Conservation (phyloP, 768 basidiomycete species). For the Phlebiopsis flavidoalba region DNA sequence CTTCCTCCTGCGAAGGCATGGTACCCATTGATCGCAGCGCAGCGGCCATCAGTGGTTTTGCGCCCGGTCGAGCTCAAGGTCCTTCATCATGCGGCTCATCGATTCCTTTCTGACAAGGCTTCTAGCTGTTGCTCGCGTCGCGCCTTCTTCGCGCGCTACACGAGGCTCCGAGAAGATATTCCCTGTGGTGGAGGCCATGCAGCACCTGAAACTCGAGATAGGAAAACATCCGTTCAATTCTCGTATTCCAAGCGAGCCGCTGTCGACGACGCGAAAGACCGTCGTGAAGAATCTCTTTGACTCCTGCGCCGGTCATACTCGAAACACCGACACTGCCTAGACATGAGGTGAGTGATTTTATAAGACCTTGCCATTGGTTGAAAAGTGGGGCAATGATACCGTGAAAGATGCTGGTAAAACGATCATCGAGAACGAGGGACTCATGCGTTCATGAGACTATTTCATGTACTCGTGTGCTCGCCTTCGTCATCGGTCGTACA, state of each 20-base stretch:
- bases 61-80: slow-evolving; percentile 69
- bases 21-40: slow-evolving; percentile 60
- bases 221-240: slow-evolving; percentile 43
- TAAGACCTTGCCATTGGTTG: background rate
- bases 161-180: slow-evolving; percentile 90
- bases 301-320: slow-evolving; percentile 91
- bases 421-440: slow-evolving; percentile 95
- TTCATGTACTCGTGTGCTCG: slow-evolving; percentile 95
- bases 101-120: slow-evolving; percentile 71
- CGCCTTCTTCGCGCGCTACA: slow-evolving; percentile 57
- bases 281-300: slow-evolving; percentile 87
- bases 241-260: slow-evolving; percentile 85
- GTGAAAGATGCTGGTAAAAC: slow-evolving; percentile 95
- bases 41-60: slow-evolving; percentile 54
- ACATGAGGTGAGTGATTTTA: background rate
- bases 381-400: slow-evolving; percentile 34
- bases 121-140: slow-evolving; percentile 63
- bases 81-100: slow-evolving; percentile 70
- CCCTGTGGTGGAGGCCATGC: slow-evolving; percentile 43
- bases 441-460: slow-evolving; percentile 98
- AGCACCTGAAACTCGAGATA: background rate
- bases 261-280: slow-evolving; percentile 93
- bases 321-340: slow-evolving; percentile 94
- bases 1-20: slow-evolving; percentile 50
- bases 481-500: slow-evolving; percentile 69